Conservation (phyloP, 495 filamentous ascomycete genomes). For the Clavariopsis aquatica region DNA sequence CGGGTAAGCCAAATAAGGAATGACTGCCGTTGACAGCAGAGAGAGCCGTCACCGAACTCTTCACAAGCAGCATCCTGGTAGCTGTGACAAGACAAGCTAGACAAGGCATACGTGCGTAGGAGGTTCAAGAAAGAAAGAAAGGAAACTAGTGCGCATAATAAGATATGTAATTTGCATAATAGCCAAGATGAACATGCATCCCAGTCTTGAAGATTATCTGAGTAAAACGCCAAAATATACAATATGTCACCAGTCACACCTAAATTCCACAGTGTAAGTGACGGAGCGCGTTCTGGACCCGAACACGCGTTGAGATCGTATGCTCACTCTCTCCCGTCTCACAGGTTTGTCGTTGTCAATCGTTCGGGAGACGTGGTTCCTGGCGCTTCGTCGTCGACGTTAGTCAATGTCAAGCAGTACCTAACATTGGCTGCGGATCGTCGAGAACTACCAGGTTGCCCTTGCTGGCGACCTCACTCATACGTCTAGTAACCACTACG, state of each 20-base stretch:
- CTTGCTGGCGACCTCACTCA: neutral
- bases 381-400: neutral
- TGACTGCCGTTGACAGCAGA: neutral
- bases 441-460: neutral
- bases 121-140: neutral
- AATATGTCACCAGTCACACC: slow-evolving; percentile 11
- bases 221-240: slow-evolving; percentile 25
- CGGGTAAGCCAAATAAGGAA: neutral
- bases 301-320: slow-evolving; percentile 1
- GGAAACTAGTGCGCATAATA: neutral
- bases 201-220: slow-evolving; percentile 25
- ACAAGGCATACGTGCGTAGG: slow-evolving; percentile 1
- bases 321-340: slow-evolving; percentile 31
- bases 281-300: slow-evolving; percentile 9
- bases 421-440: slow-evolving; percentile 6
- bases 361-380: slow-evolving; percentile 19
- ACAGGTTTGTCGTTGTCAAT: slow-evolving; percentile 25
- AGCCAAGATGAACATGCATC: slow-evolving; percentile 27
- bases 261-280: neutral
- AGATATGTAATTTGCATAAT: slow-evolving; percentile 12
- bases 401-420: slow-evolving; percentile 5
- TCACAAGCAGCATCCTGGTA: neutral
- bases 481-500: slow-evolving; percentile 27
- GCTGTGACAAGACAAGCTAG: neutral
- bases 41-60: neutral